phyloP scores from a whole-genome alignment of 805 yeast species.

The Huiozyma naganishii region DNA sequence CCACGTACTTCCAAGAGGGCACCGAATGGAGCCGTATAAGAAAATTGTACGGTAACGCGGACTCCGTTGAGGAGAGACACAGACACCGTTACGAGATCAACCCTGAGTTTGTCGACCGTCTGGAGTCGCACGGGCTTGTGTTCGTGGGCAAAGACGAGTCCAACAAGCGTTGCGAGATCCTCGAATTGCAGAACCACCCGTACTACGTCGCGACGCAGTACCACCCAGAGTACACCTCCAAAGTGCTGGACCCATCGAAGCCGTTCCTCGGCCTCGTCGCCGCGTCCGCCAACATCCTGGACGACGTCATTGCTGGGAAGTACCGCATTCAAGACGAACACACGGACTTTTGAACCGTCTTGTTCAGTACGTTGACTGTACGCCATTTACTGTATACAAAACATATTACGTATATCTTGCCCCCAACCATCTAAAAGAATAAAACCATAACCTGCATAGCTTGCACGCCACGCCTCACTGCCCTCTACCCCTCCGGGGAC shows the following conservation, averaged over 20 bases:
- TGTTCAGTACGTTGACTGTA: neutral
- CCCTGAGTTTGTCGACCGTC: slow-evolving; percentile 60
- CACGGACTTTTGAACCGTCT: slow-evolving; percentile 3
- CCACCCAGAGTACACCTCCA: slow-evolving; percentile 95
- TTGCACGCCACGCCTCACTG: neutral
- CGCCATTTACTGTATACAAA: neutral
- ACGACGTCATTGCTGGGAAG: slow-evolving; percentile 42
- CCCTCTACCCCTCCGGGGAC: neutral
- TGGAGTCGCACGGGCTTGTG: slow-evolving; percentile 70
- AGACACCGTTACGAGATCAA: slow-evolving; percentile 97
- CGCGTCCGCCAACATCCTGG: slow-evolving; percentile 79
- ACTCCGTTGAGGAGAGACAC: slow-evolving; percentile 79
- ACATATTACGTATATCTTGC: neutral
- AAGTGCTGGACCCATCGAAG: slow-evolving; percentile 91
- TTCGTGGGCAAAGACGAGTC: slow-evolving; percentile 92
- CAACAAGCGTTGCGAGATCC: slow-evolving; percentile 85
- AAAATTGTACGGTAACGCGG: slow-evolving; percentile 64
- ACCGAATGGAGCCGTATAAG: slow-evolving; percentile 62
- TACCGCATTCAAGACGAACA: slow-evolving; percentile 12
- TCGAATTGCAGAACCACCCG: slow-evolving; percentile 79
- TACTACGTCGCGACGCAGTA: slow-evolving; percentile 93
- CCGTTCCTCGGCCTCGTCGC: slow-evolving; percentile 96
- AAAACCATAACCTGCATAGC: neutral
- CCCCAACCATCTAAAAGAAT: neutral
- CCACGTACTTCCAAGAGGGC: slow-evolving; percentile 65